Evolutionary conservation across 768 basidiomycete species (phyloP).

Genomic region (Rhizopogon sp.): DNA sequence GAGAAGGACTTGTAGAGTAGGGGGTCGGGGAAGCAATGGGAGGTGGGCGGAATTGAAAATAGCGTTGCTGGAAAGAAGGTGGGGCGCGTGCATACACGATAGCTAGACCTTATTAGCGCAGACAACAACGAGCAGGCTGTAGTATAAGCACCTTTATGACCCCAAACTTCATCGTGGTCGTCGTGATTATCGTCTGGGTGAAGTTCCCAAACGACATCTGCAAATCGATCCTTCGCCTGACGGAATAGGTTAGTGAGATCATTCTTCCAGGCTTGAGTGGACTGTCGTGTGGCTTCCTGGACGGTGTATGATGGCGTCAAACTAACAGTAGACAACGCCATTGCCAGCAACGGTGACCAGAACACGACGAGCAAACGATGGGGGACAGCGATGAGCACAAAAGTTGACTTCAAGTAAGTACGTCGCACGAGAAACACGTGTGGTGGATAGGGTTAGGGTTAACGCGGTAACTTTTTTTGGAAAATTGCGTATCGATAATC

Average conservation of each 20-base stretch:
- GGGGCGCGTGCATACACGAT: slow-evolving; percentile 94
- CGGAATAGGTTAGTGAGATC: slow-evolving; percentile 76
- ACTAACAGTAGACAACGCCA: background rate
- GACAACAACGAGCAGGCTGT: slow-evolving; percentile 1
- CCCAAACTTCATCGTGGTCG: slow-evolving; percentile 65
- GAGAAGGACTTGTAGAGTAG: slow-evolving; percentile 43
- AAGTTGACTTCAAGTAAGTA: background rate
- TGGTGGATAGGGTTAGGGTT: slow-evolving; percentile 4
- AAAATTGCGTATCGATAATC: no score
- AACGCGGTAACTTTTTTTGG: background rate
- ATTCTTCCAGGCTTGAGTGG: slow-evolving; percentile 72
- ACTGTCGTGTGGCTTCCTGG: slow-evolving; percentile 56
- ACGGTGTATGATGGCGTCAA: slow-evolving; percentile 46
- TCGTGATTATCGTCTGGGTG: slow-evolving; percentile 51
- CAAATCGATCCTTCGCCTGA: slow-evolving; percentile 85
- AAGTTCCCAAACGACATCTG: slow-evolving; percentile 95
- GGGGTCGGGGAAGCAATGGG: slow-evolving; percentile 47
- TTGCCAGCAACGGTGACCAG: background rate
- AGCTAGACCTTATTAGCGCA: slow-evolving; percentile 39
- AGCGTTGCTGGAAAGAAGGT: slow-evolving; percentile 84
- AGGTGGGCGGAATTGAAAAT: slow-evolving; percentile 73
- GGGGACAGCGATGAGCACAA: background rate
- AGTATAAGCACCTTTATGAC: slow-evolving; percentile 78
- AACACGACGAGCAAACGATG: background rate
- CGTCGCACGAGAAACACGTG: slow-evolving; percentile 3